A percentile compares a stretch with the other conserved stretches of the same genome.
Conservation (phyloP, 106 monocot genomes). For the Dendrobium nobile region DNA sequence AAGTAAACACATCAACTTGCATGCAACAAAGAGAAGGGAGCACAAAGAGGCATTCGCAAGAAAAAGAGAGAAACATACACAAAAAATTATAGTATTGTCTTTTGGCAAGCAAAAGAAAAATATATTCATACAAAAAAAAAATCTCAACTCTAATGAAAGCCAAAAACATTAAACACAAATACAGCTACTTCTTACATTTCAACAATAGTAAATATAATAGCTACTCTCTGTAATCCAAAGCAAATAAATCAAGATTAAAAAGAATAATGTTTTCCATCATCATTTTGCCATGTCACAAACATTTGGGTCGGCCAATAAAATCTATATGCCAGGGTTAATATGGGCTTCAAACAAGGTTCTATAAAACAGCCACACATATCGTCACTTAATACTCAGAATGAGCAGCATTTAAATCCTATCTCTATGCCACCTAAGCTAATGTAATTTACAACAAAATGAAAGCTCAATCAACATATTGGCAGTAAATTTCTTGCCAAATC, state of each 20-base stretch:
- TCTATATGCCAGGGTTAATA: background rate
- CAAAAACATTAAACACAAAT: background rate
- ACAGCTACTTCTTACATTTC: background rate
- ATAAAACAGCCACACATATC: background rate
- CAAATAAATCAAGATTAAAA: no score
- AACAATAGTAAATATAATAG: background rate
- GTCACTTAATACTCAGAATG: background rate
- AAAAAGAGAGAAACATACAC: no score
- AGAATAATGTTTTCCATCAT: background rate
- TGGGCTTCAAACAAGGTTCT: background rate
- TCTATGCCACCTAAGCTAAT: background rate
- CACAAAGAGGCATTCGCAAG: no score
- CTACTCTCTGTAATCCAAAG: no score
- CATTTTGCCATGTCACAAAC: background rate
- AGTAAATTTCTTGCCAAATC: background rate
- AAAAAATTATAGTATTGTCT: no score
- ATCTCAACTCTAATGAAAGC: no score
- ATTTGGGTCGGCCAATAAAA: background rate
- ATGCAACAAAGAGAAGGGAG: no score
- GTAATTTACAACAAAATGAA: background rate
- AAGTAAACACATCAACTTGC: no score
- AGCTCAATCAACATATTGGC: background rate
- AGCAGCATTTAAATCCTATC: background rate
- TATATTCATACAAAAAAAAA: no score
- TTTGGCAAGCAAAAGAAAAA: no score